phyloP scores from a whole-genome alignment of 257 asterid genomes.

The Verbascum thapsus region DNA sequence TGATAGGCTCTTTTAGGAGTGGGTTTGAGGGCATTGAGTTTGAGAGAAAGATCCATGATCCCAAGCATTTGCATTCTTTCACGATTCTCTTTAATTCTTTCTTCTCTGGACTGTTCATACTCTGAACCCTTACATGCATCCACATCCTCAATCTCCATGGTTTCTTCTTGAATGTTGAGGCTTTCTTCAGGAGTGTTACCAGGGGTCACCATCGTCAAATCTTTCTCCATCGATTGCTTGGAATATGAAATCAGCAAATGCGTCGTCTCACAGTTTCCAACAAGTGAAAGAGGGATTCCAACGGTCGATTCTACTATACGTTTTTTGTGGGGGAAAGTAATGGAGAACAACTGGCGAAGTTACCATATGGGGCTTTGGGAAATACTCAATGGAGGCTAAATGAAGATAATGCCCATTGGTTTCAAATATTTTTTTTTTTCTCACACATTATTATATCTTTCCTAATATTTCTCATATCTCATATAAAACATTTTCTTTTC shows the following conservation, averaged over 20 bases:
- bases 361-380: constrained; percentile 26
- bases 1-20: constrained; percentile 28
- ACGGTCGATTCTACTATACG: constrained; percentile 69
- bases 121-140: no score
- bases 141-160: constrained; percentile 29
- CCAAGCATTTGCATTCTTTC: constrained; percentile 90
- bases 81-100: constrained; percentile 73
- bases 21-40: constrained; percentile 53
- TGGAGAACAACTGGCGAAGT: constrained; percentile 26
- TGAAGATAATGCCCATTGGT: constrained; percentile 25
- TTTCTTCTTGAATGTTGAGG: background rate
- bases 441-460: no score
- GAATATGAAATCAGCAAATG: background rate
- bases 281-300: constrained; percentile 22
- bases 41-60: constrained; percentile 63
- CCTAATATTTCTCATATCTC: no score
- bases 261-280: no score
- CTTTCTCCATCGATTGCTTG: no score
- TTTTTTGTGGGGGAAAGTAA: no score
- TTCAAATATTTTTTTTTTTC: no score
- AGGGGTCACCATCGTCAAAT: constrained; percentile 36
- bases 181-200: constrained; percentile 17
- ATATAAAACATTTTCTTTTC: no score
- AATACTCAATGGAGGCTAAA: constrained; percentile 4
- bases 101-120: constrained; percentile 77